Conservation (phyloP, 2,329 filamentous ascomycete species). For the Exophiala alcalophila region DNA sequence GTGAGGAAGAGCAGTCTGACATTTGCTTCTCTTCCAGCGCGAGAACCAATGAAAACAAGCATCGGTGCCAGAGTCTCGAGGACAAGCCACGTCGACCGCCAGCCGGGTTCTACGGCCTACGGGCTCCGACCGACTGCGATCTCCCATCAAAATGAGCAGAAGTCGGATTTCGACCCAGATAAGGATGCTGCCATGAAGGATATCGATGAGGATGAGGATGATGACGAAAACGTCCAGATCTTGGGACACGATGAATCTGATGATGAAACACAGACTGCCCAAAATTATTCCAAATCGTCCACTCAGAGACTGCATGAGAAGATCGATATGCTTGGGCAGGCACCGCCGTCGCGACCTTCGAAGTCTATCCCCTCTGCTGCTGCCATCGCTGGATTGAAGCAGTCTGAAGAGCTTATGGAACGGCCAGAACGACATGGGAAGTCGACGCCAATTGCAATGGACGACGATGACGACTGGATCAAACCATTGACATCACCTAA, state of each 20-base stretch:
- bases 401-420: conserved; percentile 30
- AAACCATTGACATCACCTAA: conserved; percentile 45
- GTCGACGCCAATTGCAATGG: conserved; percentile 11
- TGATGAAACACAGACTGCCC: conserved; percentile 50
- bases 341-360: conserved; percentile 46
- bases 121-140: conserved; percentile 40
- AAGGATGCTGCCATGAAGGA: conserved; percentile 22
- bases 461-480: conserved; percentile 60
- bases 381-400: conserved; percentile 10
- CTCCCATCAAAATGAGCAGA: conserved; percentile 6
- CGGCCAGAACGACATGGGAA: conserved; percentile 29
- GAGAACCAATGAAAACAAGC: conserved; percentile 88
- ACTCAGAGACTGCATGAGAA: conserved; percentile 90
- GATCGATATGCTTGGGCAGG: conserved; percentile 70
- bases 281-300: conserved; percentile 78
- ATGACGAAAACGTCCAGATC: conserved; percentile 24
- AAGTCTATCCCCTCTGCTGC: conserved; percentile 42
- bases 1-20: conserved; percentile 92
- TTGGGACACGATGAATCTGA: conserved; percentile 43
- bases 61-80: conserved; percentile 70
- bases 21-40: conserved; percentile 86
- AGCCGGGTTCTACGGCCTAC: conserved; percentile 56
- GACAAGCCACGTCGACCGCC: conserved; percentile 66
- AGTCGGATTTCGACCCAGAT: conserved; percentile 7
- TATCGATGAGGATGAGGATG: conserved; percentile 16